Percentiles rank a stretch among this genome's conserved stretches.
Evolutionary conservation across 2,329 filamentous ascomycete species (phyloP).

Genomic region (Fusarium goolgardi): DNA sequence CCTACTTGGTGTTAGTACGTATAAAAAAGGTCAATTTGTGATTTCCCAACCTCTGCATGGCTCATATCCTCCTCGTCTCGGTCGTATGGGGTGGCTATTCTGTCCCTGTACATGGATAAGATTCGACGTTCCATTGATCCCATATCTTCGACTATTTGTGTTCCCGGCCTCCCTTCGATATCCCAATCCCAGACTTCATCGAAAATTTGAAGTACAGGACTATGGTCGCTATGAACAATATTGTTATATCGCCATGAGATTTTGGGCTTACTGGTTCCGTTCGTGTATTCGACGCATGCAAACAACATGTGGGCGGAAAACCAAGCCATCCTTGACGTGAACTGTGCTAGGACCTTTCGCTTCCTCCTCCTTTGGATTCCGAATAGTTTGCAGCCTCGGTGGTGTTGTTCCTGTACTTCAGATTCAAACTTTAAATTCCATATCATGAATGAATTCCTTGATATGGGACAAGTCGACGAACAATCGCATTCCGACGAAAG

Average conservation of each 20-base stretch:
- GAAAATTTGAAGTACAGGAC: background rate
- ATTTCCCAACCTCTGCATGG: background rate
- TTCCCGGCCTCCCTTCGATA: background rate
- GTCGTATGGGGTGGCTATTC: background rate
- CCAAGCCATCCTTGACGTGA: background rate
- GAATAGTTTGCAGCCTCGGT: background rate
- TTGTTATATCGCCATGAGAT: background rate
- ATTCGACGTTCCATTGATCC: background rate
- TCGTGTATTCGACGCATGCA: background rate
- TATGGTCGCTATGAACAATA: background rate
- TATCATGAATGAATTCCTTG: background rate
- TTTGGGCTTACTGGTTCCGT: background rate
- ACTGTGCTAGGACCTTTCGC: background rate
- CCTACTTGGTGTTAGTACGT: background rate
- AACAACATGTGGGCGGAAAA: background rate
- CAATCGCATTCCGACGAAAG: background rate
- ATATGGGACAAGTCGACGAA: background rate
- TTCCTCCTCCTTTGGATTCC: background rate
- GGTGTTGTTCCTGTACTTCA: background rate
- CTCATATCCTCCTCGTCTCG: background rate
- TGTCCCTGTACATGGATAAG: background rate
- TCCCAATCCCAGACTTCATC: background rate
- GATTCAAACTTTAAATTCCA: background rate
- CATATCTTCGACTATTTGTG: background rate
- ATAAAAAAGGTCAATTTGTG: accelerated